Evolutionary conservation across 2,329 filamentous ascomycete species (phyloP).

Genomic region (Alternaria gaisen): DNA sequence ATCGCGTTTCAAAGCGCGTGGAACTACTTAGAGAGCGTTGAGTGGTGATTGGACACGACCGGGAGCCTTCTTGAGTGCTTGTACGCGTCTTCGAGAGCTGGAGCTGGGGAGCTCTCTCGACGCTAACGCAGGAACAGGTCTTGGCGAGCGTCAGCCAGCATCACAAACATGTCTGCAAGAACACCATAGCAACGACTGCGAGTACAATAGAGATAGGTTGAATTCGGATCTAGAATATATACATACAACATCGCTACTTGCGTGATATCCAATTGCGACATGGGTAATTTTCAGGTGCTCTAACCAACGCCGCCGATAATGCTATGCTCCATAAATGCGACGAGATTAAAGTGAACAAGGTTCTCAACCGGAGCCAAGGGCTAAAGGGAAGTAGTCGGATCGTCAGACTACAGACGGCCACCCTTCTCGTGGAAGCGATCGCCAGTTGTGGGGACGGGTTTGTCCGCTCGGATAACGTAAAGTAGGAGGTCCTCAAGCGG

Average conservation of each 20-base stretch:
- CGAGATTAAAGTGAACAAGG: not conserved
- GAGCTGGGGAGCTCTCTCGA: constrained; percentile 4
- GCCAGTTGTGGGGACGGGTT: constrained; percentile 64
- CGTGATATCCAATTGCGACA: not conserved
- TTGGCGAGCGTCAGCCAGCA: not conserved
- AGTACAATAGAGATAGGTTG: not conserved
- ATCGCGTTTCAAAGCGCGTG: not conserved
- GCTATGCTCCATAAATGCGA: constrained; percentile 14
- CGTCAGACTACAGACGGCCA: constrained; percentile 36
- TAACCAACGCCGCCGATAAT: constrained; percentile 9
- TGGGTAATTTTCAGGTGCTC: not conserved
- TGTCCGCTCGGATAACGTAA: constrained; percentile 60
- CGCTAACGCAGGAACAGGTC: constrained; percentile 22
- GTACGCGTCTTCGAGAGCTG: constrained; percentile 1
- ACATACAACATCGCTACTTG: not conserved
- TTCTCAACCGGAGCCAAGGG: constrained; percentile 1
- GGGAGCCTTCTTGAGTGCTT: constrained; percentile 8
- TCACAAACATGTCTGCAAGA: not conserved
- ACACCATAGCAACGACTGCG: not conserved
- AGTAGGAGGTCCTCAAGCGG: constrained; percentile 62
- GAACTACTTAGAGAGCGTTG: not conserved
- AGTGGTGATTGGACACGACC: constrained; percentile 1
- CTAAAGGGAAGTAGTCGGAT: not conserved
- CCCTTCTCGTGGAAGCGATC: constrained; percentile 54
- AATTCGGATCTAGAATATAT: not conserved